Conservation (phyloP, 176 grass and related monocot species). For the Zea mays region DNA sequence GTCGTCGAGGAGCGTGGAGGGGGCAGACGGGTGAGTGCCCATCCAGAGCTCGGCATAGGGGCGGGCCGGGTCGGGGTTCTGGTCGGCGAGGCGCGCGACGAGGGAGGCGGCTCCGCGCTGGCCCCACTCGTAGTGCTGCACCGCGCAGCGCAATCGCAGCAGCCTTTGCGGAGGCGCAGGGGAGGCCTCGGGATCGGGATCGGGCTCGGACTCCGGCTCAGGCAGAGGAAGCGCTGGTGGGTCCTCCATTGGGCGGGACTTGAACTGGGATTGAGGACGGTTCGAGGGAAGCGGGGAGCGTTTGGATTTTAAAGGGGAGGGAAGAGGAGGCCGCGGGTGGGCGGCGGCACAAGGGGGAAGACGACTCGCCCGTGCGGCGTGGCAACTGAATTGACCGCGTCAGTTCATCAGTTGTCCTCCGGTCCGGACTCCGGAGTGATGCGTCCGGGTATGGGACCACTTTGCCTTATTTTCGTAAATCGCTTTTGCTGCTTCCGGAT, state of each 20-base stretch:
- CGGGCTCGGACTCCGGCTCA: too few species aligned
- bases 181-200: background rate
- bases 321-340: background rate
- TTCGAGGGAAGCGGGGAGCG: background rate
- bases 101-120: conserved; percentile 45
- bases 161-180: background rate
- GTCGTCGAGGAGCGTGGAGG: conserved; percentile 48
- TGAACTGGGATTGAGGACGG: background rate
- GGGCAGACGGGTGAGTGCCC: conserved; percentile 77
- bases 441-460: too few species aligned
- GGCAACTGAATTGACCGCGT: conserved; percentile 32
- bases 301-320: conserved; percentile 40
- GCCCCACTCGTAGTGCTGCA: conserved; percentile 94
- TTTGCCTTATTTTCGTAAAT: too few species aligned
- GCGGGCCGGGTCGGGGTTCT: conserved; percentile 24
- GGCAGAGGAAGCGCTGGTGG: background rate
- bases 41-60: conserved; percentile 97
- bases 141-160: conserved; percentile 56
- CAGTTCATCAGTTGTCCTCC: background rate
- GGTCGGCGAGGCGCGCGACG: conserved; percentile 56
- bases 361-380: conserved; percentile 19
- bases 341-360: background rate
- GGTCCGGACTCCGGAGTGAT: too few species aligned
- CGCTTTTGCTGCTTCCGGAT: too few species aligned
- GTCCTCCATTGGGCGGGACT: conserved; percentile 12